phyloP scores from a whole-genome alignment of 2,329 filamentous ascomycete species.

The Diplodia intermedia region DNA sequence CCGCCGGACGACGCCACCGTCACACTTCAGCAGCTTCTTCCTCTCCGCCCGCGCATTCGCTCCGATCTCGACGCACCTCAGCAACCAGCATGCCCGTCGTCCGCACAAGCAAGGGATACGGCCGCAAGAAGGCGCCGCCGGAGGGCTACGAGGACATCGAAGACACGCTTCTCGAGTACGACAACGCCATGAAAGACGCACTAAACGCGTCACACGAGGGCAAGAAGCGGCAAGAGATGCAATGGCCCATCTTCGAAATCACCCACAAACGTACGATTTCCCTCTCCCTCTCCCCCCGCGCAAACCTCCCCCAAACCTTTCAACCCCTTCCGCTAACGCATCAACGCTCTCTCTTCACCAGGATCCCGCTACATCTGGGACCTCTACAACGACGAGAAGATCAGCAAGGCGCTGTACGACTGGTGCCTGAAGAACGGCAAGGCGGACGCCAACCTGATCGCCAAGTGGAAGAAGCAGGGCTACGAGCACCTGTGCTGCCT shows the following conservation, averaged over 20 bases:
- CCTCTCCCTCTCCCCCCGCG: neutral
- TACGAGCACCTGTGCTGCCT: constrained; percentile 98
- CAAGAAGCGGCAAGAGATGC: constrained; percentile 87
- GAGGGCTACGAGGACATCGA: constrained; percentile 89
- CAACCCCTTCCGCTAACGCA: neutral
- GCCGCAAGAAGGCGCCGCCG: constrained; percentile 81
- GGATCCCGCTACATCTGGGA: constrained; percentile 91
- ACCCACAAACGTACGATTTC: constrained; percentile 78
- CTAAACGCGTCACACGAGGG: constrained; percentile 83
- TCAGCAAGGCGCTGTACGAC: constrained; percentile 89
- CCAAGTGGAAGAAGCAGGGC: constrained; percentile 99
- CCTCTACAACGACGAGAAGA: constrained; percentile 95
- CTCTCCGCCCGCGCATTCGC: neutral
- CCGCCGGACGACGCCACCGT: neutral
- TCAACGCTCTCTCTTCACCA: constrained; percentile 37
- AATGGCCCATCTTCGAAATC: constrained; percentile 98
- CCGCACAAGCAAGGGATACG: constrained; percentile 64
- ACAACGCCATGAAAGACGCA: constrained; percentile 93
- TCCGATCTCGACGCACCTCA: neutral
- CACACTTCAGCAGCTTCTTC: neutral
- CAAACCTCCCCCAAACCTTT: neutral
- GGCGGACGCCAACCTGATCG: constrained; percentile 92
- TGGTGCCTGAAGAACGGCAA: constrained; percentile 97
- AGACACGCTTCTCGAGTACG: constrained; percentile 82
- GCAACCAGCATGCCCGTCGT: constrained; percentile 72